Evolutionary conservation across 352 stramenopile genomes (phyloP).

Genomic region (Pythium sukuiense): DNA sequence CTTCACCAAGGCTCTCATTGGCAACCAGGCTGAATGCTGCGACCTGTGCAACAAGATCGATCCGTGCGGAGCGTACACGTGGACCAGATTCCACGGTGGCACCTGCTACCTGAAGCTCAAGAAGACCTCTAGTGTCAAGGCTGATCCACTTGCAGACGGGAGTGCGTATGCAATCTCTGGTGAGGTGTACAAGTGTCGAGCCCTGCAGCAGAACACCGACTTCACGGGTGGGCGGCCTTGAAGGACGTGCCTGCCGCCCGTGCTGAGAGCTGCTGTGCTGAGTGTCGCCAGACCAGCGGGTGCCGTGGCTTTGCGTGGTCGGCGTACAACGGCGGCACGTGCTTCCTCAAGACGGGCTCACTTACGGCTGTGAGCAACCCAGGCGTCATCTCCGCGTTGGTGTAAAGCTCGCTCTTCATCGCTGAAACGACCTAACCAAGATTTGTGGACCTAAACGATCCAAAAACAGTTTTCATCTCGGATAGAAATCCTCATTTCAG

Average conservation of each 20-base stretch:
- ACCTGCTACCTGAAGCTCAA: conserved; percentile 21
- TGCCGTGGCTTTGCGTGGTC: background rate
- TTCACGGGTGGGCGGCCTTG: background rate
- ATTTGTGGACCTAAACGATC: too few species aligned
- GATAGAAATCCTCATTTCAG: background rate
- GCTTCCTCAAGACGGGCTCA: background rate
- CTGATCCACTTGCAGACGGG: background rate
- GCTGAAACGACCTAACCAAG: background rate
- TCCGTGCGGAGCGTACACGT: conserved; percentile 41
- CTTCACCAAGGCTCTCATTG: background rate
- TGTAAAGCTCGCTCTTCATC: background rate
- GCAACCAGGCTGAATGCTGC: conserved; percentile 26
- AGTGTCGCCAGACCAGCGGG: background rate
- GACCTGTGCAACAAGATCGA: conserved; percentile 26
- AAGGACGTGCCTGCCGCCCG: background rate
- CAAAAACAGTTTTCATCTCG: too few species aligned
- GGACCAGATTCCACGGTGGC: conserved; percentile 38
- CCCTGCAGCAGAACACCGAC: background rate
- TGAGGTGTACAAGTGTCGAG: conserved; percentile 2
- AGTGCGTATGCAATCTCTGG: conserved; percentile 2
- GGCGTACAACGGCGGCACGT: background rate
- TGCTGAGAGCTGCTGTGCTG: conserved; percentile 6
- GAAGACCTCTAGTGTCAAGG: conserved; percentile 8
- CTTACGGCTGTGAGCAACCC: background rate
- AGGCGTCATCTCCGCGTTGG: background rate